Evolutionary conservation across 345 rosid genomes (phyloP), one percentile per base, ranked within the genome.

Genomic region (Laguncularia racemosa): DNA sequence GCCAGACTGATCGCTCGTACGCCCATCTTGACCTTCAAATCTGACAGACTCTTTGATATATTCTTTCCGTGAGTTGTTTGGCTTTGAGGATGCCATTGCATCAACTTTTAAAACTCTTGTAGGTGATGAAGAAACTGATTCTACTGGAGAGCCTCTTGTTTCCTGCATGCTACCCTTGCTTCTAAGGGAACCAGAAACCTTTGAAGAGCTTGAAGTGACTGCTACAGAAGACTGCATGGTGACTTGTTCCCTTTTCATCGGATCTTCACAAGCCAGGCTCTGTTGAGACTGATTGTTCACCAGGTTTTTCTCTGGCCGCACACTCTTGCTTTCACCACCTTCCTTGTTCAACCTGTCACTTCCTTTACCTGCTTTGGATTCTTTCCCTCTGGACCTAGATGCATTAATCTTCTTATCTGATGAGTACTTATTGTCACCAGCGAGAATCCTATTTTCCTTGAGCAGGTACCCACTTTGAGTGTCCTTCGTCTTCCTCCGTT

Each of bases 181-280:
- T 73, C 71, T 78, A 49, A 44, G 61, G 67, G 81, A 71, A 71
- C 85, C 84, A 58, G 92, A 88, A 67, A 90, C 84, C 81, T 90
- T 95, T 54, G 95, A 95, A 33, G 99, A 93, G 71, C 95, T 89
- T 14, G 99, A 87, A 38, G 96, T 81, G 62, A 97, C 95, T 10
- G 83, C 85, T 54, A 72, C 61, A 55, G 85, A 71, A 65, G 75
- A 64, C 60, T 73, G 88, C 28, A 53, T 57, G 56, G 74, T 67
- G 59, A 80, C 87, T 53, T 67, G 71, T 66, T 77, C 84, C 71
- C 74, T 80, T 68, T 74, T 79, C 55, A 72, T 65, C 46, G 70
- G 75, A 67, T 78, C 85, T 61, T 46, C 60, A 40, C 65, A 81
- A 74, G 73, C 79, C 62, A 77, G 44, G 68, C 67, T 75, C 60